Evolutionary conservation across 345 rosid species (phyloP).

Genomic region (Eucalyptus caleyi): DNA sequence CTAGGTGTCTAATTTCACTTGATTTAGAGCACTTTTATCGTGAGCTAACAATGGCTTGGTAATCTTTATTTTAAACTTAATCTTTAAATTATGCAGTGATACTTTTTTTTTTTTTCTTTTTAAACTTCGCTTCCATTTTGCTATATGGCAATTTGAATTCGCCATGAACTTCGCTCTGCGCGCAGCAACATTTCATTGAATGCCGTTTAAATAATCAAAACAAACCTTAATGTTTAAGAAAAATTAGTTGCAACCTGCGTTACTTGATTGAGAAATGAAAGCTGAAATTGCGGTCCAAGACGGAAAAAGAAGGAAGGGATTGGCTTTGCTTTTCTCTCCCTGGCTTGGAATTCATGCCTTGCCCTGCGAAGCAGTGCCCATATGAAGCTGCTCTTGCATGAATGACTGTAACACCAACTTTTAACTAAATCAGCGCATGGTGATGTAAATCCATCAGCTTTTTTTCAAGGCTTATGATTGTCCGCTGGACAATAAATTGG

Average conservation of each 20-base stretch:
- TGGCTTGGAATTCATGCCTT: neutral
- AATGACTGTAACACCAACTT: neutral
- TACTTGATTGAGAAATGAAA: neutral
- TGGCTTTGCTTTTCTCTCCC: neutral
- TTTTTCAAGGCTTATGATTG: neutral
- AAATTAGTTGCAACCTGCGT: neutral
- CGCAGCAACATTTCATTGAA: neutral
- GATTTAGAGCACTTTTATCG: neutral
- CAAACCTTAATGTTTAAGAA: neutral
- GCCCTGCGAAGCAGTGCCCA: neutral
- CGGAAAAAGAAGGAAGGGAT: neutral
- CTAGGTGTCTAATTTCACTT: neutral
- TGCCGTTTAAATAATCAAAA: neutral
- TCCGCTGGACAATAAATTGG: neutral
- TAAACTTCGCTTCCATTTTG: neutral
- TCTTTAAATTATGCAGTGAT: neutral
- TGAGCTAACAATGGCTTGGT: neutral
- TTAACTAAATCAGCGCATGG: neutral
- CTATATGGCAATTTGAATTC: neutral
- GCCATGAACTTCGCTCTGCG: neutral
- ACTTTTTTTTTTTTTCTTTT: no score
- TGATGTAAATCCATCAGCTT: neutral
- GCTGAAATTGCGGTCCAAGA: neutral
- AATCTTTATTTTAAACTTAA: no score
- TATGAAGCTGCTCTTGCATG: neutral